phyloP scores from a whole-genome alignment of 129 eudicot genomes.

The Pittosporum tobira region DNA sequence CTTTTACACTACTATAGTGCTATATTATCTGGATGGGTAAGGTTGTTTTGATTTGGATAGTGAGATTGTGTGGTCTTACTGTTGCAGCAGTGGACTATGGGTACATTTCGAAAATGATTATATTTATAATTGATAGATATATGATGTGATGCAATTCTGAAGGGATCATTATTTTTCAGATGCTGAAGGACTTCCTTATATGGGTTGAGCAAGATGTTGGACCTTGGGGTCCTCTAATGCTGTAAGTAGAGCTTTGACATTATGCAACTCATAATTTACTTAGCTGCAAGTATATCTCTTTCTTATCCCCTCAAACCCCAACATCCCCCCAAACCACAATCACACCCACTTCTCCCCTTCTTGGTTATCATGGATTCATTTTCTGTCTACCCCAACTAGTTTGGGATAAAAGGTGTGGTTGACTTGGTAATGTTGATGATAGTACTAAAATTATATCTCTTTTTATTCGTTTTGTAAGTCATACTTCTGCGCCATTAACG shows the following conservation, averaged over 20 bases:
- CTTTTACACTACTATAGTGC: neutral
- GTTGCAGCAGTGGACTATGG: neutral
- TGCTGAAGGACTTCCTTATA: conserved; percentile 61
- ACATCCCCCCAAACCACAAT: too few species aligned
- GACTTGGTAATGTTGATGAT: too few species aligned
- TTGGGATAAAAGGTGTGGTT: too few species aligned
- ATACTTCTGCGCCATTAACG: neutral
- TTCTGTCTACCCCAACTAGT: too few species aligned
- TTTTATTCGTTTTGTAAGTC: neutral
- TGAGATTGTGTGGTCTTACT: neutral
- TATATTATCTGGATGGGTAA: neutral
- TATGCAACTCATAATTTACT: neutral
- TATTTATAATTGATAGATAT: neutral
- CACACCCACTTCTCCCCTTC: too few species aligned
- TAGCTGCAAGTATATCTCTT: neutral
- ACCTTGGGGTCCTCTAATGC: conserved; percentile 87
- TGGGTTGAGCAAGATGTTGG: conserved; percentile 90
- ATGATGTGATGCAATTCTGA: neutral
- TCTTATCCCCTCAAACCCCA: neutral
- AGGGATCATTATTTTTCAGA: conserved; percentile 26
- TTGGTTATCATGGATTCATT: too few species aligned
- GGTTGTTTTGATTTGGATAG: neutral
- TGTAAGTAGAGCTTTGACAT: conserved; percentile 41
- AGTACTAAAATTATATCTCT: neutral
- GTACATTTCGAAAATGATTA: neutral